Conservation (phyloP, 345 rosid species). For the Sisymbrium altissimum region DNA sequence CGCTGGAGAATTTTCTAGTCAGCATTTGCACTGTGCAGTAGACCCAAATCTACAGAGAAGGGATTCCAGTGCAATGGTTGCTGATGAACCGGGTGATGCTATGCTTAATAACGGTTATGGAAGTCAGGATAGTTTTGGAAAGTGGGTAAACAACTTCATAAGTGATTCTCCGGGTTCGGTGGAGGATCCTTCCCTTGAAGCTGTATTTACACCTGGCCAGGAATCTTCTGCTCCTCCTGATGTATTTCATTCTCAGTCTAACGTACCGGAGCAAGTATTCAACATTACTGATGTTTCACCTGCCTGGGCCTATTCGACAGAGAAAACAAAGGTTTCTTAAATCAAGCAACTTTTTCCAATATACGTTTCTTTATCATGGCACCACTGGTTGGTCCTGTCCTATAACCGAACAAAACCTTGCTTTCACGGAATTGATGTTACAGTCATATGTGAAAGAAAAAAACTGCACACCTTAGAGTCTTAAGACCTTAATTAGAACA, state of each 20-base stretch:
- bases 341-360: neutral
- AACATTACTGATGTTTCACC: conserved; percentile 78
- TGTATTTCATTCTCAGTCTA: conserved; percentile 30
- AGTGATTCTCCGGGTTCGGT: conserved; percentile 52
- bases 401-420: conserved; percentile 2
- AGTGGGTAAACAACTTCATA: conserved; percentile 66
- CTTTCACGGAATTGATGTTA: neutral
- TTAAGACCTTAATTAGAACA: conserved; percentile 3
- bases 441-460: neutral
- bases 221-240: conserved; percentile 40
- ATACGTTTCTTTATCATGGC: neutral
- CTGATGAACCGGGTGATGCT: conserved; percentile 38
- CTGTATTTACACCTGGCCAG: conserved; percentile 45
- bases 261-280: conserved; percentile 56
- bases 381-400: neutral
- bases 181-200: conserved; percentile 46
- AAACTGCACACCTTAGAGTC: neutral
- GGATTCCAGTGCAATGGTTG: conserved; percentile 31
- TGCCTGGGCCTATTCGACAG: conserved; percentile 70
- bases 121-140: conserved; percentile 91
- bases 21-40: conserved; percentile 27
- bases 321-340: conserved; percentile 70
- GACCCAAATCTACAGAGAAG: conserved; percentile 30
- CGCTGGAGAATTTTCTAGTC: conserved; percentile 35
- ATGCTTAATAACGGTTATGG: conserved; percentile 47